Percentiles rank a stretch among this genome's conserved stretches.
Evolutionary conservation across 306 rosid species (phyloP).

Genomic region (Crotalaria pallida): DNA sequence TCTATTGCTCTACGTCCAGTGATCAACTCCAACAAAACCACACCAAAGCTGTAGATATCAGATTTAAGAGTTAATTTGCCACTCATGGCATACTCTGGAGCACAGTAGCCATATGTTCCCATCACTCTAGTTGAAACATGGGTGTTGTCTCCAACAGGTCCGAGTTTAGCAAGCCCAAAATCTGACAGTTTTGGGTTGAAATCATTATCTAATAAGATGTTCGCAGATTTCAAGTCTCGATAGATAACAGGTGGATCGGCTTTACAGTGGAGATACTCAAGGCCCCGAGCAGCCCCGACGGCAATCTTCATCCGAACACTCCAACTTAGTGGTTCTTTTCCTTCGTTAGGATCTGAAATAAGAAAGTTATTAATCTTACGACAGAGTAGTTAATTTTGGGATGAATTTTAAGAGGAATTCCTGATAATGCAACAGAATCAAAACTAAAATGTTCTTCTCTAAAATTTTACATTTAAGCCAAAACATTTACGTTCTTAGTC

Average conservation of each 20-base stretch:
- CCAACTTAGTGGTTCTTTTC: conserved; percentile 68
- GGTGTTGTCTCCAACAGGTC: conserved; percentile 96
- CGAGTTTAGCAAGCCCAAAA: conserved; percentile 93
- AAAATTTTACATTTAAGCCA: neutral
- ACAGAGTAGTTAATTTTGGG: conserved; percentile 1
- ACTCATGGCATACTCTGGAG: conserved; percentile 98
- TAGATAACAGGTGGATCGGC: conserved; percentile 95
- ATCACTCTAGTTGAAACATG: conserved; percentile 97
- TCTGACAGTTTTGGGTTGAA: conserved; percentile 89
- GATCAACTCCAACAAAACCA: conserved; percentile 89
- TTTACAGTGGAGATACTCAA: conserved; percentile 90
- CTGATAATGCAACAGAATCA: neutral
- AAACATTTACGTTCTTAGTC: neutral
- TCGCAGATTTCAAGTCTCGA: conserved; percentile 91
- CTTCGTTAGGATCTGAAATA: conserved; percentile 48
- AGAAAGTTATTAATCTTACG: conserved; percentile 10
- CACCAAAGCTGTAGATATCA: conserved; percentile 96
- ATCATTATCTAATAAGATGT: conserved; percentile 73
- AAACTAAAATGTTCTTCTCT: neutral
- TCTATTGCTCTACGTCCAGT: conserved; percentile 90
- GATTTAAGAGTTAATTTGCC: conserved; percentile 95
- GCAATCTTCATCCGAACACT: conserved; percentile 79
- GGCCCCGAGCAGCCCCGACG: conserved; percentile 81
- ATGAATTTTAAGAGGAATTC: conserved; percentile 2
- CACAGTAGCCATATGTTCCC: conserved; percentile 97